Evolutionary conservation across 306 rosid species (phyloP), one percentile per base, ranked within the genome.

Genomic region (Carpinus fangiana): DNA sequence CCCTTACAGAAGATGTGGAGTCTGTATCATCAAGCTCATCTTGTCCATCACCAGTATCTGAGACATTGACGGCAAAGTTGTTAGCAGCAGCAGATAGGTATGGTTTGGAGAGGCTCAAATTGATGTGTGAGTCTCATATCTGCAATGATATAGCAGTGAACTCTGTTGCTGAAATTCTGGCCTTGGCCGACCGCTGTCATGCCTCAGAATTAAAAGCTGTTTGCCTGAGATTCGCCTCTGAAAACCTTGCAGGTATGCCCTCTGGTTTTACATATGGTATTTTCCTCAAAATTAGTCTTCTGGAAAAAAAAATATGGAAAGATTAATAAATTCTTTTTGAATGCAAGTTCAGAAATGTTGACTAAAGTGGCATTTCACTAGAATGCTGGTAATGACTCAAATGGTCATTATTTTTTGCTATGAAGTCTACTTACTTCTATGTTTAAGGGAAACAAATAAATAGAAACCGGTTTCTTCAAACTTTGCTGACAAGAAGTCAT

Each of bases 91-190:
- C 98, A 13, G 93, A 93, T 83, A 87, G 74, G 65, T 90, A 88
- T 79, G 92, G 88, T 50, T 88, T 93, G 84, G 87, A 78, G 18
- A 90, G 98, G 88, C 97, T 93, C 54, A 79, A 82, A 80, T 73
- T 88, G 85, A 93, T 90, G 95, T 93, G 97, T 43, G 98, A 90
- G 81, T 93, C 98, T 72, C 87, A 83, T 80, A 93, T 93, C 66
- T 93, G 95, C 84, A 88, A 93, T 88, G 90, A 84, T 77, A 90
- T 93, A 72, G 83, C 87, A 62, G 98, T 93, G 81, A 87, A 77
- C 71, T 90, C 95, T 46, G 97, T 91, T 66, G 88, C 95, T 76
- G 82, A 81, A 79, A 90, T 93, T 79, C 87, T 93, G 54, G 85
- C 90, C 70, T 80, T 93, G 81, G 97, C 98, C 16, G 98, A 93